phyloP scores from a whole-genome alignment of 2,329 filamentous ascomycete genomes.

The Trichoderma lentiforme region DNA sequence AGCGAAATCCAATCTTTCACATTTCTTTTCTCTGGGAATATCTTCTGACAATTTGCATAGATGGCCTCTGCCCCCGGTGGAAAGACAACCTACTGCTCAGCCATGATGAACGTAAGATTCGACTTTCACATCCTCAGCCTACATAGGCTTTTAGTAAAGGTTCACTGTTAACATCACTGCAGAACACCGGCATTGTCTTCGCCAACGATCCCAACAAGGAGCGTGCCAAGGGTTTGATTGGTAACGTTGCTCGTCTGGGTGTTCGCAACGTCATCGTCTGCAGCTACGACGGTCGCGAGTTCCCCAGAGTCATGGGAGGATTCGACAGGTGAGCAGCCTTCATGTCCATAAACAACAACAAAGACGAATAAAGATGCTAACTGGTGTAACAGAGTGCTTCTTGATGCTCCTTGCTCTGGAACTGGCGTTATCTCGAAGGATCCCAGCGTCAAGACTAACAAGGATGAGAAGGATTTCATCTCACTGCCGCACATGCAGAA shows the following conservation, averaged over 20 bases:
- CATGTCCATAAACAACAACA: not conserved
- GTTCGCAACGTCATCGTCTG: constrained; percentile 93
- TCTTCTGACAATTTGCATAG: constrained; percentile 7
- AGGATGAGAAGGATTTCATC: constrained; percentile 93
- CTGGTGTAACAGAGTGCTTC: constrained; percentile 55
- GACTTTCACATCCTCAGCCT: not conserved
- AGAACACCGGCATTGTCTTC: constrained; percentile 89
- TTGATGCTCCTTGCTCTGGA: constrained; percentile 93
- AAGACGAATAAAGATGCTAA: too few relatives aligned
- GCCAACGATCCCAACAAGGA: constrained; percentile 95
- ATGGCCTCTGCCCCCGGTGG: constrained; percentile 30
- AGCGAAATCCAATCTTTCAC: not conserved
- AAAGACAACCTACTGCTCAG: constrained; percentile 60
- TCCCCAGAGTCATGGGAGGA: constrained; percentile 89
- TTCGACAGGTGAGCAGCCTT: constrained; percentile 65
- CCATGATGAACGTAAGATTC: constrained; percentile 44
- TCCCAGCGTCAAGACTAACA: constrained; percentile 95
- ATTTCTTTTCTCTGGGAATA: not conserved
- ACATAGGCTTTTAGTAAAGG: constrained; percentile 44
- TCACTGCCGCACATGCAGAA: constrained; percentile 91
- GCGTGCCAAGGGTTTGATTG: constrained; percentile 93
- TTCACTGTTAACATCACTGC: constrained; percentile 47
- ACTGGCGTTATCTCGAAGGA: constrained; percentile 98
- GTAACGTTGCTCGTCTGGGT: constrained; percentile 93
- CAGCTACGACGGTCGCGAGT: constrained; percentile 91